Evolutionary conservation across 768 basidiomycete species (phyloP).

Genomic region (Tephrocybe sp.): DNA sequence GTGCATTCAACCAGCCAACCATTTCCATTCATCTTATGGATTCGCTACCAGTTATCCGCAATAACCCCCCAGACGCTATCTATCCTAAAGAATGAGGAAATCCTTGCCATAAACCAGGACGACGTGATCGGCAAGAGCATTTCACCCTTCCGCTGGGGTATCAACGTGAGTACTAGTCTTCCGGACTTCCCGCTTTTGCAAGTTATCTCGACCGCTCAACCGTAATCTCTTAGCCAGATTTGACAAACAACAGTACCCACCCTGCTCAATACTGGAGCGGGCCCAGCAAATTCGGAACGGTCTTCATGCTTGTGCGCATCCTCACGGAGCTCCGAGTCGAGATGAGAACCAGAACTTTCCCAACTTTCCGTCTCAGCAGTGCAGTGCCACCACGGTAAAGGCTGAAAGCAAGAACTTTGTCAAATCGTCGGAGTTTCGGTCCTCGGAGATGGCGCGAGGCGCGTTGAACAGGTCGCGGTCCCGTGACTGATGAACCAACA

Average conservation of each 20-base stretch:
- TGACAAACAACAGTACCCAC: slow-evolving; percentile 39
- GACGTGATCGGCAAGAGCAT: slow-evolving; percentile 57
- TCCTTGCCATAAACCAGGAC: slow-evolving; percentile 70
- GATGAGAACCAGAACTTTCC: no score
- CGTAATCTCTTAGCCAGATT: slow-evolving; percentile 30
- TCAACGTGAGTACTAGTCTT: slow-evolving; percentile 44
- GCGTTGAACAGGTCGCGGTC: slow-evolving; percentile 16
- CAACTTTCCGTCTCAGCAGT: no score
- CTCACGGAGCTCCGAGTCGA: no score
- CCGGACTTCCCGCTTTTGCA: background rate
- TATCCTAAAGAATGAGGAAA: slow-evolving; percentile 61
- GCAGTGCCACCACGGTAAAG: no score
- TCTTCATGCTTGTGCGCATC: slow-evolving; percentile 63
- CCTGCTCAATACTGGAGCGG: slow-evolving; percentile 71
- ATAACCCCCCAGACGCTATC: slow-evolving; percentile 49
- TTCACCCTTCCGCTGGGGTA: slow-evolving; percentile 67
- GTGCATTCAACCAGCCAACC: background rate
- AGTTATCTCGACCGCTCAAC: background rate
- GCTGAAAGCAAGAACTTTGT: no score
- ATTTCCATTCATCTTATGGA: background rate
- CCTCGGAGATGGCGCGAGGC: no score
- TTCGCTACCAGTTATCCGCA: slow-evolving; percentile 31
- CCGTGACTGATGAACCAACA: slow-evolving; percentile 20
- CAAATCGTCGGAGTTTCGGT: no score
- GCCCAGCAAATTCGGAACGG: slow-evolving; percentile 52